phyloP scores from a whole-genome alignment of 2,329 filamentous ascomycete species.

The Capronia epimyces region DNA sequence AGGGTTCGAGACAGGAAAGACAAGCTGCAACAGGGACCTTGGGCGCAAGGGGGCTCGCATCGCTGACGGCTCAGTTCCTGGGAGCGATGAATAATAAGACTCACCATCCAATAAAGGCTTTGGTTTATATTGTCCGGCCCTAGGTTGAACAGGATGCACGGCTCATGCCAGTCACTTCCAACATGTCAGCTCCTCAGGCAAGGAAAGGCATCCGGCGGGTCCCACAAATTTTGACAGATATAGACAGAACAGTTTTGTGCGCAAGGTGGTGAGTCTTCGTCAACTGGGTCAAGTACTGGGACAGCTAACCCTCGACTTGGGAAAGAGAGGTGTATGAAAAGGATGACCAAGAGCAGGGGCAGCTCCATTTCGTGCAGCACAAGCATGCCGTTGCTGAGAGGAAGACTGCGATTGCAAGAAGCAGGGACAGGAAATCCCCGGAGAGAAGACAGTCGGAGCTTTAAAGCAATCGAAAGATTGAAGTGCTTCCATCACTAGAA shows the following conservation, averaged over 20 bases:
- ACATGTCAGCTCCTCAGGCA: not conserved
- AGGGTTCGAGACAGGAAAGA: not conserved
- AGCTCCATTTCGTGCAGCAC: not conserved
- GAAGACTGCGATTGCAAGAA: not conserved
- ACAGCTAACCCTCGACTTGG: not conserved
- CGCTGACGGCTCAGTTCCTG: not conserved
- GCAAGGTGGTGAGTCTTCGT: not conserved
- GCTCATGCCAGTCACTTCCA: slow-evolving; percentile 5
- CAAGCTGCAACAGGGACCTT: not conserved
- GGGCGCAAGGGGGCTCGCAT: not conserved
- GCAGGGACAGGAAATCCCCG: not conserved
- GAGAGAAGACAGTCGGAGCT: not conserved
- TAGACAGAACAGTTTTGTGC: not conserved
- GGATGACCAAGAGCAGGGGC: not conserved
- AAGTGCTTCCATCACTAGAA: not conserved
- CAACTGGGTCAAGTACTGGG: not conserved
- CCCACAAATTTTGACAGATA: slow-evolving; percentile 12
- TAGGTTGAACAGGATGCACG: slow-evolving; percentile 4
- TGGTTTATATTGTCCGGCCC: not conserved
- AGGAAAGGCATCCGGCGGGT: not conserved
- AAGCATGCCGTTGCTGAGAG: not conserved
- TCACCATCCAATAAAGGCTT: slow-evolving; percentile 4
- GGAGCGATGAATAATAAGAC: not conserved
- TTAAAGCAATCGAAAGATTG: not conserved
- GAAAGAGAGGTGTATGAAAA: not conserved